These are phyloP conservation scores for Boletellus ananiceps DNA, from an alignment of 768 basidiomycete species.

Conservation along the genomic window DNA sequence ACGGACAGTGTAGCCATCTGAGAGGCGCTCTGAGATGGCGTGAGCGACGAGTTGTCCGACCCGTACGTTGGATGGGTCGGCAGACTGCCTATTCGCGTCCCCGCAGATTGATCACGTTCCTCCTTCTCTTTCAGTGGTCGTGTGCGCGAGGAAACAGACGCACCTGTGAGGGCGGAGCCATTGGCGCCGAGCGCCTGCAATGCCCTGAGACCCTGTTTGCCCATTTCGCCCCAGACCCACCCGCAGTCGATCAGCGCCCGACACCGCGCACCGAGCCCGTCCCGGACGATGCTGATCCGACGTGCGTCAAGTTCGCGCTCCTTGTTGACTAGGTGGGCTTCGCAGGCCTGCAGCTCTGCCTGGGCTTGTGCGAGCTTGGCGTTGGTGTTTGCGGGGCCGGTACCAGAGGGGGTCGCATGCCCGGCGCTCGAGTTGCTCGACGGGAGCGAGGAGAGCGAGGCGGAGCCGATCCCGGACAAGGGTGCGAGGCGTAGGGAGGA, in stretches of 20 bases:
- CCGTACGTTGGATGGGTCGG: constrained; percentile 22
- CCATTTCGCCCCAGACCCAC: constrained; percentile 62
- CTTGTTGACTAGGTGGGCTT: constrained; percentile 64
- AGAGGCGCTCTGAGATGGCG: constrained; percentile 75
- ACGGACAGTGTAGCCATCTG: constrained; percentile 35
- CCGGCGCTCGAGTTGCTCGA: constrained; percentile 25
- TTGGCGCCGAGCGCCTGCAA: constrained; percentile 16
- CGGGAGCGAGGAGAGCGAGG: constrained; percentile 41
- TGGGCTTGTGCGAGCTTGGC: constrained; percentile 63
- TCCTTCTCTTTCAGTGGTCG: no score
- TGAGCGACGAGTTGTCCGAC: constrained; percentile 60
- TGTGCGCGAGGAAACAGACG: background rate
- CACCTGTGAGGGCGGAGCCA: constrained; percentile 5
- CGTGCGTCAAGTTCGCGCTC: constrained; percentile 57
- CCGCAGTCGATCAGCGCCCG: constrained; percentile 67
- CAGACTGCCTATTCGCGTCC: no score
- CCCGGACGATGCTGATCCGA: constrained; percentile 51
- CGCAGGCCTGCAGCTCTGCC: constrained; percentile 77
- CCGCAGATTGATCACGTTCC: no score
- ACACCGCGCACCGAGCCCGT: constrained; percentile 60
- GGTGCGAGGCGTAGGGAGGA: constrained; percentile 28
- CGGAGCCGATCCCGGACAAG: constrained; percentile 31
- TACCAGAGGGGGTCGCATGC: background rate
- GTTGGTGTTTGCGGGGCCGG: constrained; percentile 16
- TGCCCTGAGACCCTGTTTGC: constrained; percentile 50